These are phyloP conservation scores for Sclerotinia borealis DNA, from an alignment of 2,329 filamentous ascomycete species.

Conservation along the genomic window DNA sequence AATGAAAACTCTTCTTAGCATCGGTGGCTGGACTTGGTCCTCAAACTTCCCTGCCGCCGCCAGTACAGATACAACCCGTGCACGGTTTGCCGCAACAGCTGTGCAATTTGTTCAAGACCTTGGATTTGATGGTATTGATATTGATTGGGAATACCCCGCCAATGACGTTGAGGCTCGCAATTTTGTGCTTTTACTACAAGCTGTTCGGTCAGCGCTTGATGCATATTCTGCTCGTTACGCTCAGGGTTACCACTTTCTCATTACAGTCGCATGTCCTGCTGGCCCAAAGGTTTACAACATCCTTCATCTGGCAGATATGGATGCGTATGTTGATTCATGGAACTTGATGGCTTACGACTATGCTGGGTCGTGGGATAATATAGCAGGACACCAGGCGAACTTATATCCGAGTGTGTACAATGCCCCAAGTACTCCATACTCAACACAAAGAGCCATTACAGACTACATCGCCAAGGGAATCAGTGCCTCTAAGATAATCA, in stretches of 20 bases:
- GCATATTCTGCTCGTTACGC: constrained; percentile 41
- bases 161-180: constrained; percentile 26
- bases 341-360: constrained; percentile 72
- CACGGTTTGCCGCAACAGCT: constrained; percentile 62
- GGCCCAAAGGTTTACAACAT: constrained; percentile 43
- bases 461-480: constrained; percentile 62
- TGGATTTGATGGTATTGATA: constrained; percentile 51
- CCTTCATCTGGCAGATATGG: constrained; percentile 42
- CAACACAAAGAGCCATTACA: constrained; percentile 56
- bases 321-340: constrained; percentile 45
- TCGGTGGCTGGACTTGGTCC: constrained; percentile 84
- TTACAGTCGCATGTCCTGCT: constrained; percentile 49
- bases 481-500: constrained; percentile 57
- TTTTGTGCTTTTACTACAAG: constrained; percentile 31
- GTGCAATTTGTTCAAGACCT: constrained; percentile 67
- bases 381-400: constrained; percentile 66
- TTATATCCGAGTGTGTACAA: constrained; percentile 51
- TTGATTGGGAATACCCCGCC: constrained; percentile 28
- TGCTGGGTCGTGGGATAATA: constrained; percentile 58
- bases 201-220: constrained; percentile 39
- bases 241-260: constrained; percentile 44
- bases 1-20: constrained; percentile 70
- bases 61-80: constrained; percentile 54
- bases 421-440: constrained; percentile 60
- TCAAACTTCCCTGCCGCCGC: constrained; percentile 65